Evolutionary conservation across 495 filamentous ascomycete genomes (phyloP), one percentile per base, ranked within the genome.

Genomic region (Tuber borchii): DNA sequence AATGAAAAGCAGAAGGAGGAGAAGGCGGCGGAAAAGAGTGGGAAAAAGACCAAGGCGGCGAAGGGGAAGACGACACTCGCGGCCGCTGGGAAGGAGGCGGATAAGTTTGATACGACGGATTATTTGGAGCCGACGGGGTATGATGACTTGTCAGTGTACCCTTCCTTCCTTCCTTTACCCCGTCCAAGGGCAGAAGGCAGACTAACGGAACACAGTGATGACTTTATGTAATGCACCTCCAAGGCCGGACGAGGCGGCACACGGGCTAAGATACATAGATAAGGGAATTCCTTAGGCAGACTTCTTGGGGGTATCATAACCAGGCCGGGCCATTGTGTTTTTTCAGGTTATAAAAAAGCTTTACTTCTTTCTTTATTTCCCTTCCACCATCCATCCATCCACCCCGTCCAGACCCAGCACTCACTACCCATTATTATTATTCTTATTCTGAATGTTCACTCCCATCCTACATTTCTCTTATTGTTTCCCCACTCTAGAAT

Each of bases 1-100:
- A 99, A 99, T 82, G 96, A 99, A 89, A 97, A 95, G 88, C 93
- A 97, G 93, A 96, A 93, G 87, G 95, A 97, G 85, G 96, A 99
- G 89, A 97, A 97, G 87, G 88, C 90, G 19, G 90, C 93, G 5
- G 94, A 97, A 79, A 98, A 97, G 87, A 92, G 92, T 39, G 93
- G 90, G 77, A 98, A 97, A 91, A 99, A 98, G 89, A 91, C 86
- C 76, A 97, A 97, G 88, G 93, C 93, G 16, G 91, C 91, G 65
- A 97, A 97, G 89, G 95, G 92, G 22, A 99, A 99, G 90, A 88
- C 92, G 61, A 90, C 89, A 26, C 86, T 99, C 45, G 90, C 90
- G 17, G 89, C 93, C 7, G 88, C 85, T 75, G 86, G 92, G 65
- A 91, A 94, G 78, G 87, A 87, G 10, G 84, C 86, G 71, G 84